phyloP scores from a whole-genome alignment of 1,139 yeast genomes.

The Debaryomyces subglobosus region DNA sequence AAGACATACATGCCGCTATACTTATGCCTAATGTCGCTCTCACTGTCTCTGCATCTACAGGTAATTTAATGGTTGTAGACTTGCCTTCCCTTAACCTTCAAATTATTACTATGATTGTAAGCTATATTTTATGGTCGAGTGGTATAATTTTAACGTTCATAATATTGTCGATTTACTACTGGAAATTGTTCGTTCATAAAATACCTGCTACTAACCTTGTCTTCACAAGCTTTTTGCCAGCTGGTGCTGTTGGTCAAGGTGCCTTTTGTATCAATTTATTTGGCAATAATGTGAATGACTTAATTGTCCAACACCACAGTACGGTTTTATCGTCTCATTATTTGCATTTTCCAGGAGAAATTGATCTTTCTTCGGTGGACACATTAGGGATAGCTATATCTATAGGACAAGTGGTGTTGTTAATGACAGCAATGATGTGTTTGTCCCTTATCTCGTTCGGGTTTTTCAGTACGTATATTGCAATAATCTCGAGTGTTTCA shows the following conservation, averaged over 20 bases:
- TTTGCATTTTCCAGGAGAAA: neutral
- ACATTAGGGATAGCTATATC: conserved; percentile 11
- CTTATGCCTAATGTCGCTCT: conserved; percentile 75
- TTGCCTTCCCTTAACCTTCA: conserved; percentile 46
- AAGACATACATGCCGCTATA: conserved; percentile 45
- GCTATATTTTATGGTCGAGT: conserved; percentile 66
- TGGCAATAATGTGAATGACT: conserved; percentile 42
- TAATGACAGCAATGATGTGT: conserved; percentile 33
- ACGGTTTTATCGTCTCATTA: conserved; percentile 7
- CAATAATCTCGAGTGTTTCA: conserved; percentile 47
- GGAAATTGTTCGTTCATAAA: conserved; percentile 60
- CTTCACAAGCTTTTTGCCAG: conserved; percentile 31
- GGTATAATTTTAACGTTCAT: conserved; percentile 66
- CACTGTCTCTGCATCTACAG: conserved; percentile 73
- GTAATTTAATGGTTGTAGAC: conserved; percentile 52
- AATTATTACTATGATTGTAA: conserved; percentile 54
- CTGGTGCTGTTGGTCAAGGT: conserved; percentile 72
- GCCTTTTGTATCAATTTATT: conserved; percentile 65
- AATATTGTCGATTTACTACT: conserved; percentile 57
- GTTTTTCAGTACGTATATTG: conserved; percentile 61
- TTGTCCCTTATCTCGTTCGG: conserved; percentile 62
- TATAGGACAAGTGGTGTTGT: conserved; percentile 22
- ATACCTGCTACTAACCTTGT: conserved; percentile 51
- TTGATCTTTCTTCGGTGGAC: conserved; percentile 4
- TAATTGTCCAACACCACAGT: conserved; percentile 16